Evolutionary conservation across 768 basidiomycete species (phyloP).

Genomic region (Suillus brevipes): DNA sequence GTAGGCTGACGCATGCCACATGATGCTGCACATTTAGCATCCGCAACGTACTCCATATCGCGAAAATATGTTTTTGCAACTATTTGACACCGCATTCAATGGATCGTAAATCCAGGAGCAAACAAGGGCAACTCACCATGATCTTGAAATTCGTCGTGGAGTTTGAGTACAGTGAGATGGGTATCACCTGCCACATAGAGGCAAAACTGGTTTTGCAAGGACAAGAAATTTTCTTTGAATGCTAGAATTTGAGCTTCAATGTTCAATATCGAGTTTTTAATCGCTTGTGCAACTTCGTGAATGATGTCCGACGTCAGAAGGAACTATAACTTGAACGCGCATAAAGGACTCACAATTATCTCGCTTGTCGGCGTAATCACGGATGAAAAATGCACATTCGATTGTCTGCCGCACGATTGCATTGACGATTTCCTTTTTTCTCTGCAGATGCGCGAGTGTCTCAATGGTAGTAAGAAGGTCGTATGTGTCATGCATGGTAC

Average conservation of each 20-base stretch:
- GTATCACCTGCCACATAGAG: neutral
- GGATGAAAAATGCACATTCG: constrained; percentile 32
- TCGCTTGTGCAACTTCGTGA: neutral
- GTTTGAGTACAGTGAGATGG: neutral
- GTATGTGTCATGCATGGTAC: constrained; percentile 8
- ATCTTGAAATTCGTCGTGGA: neutral
- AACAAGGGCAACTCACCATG: neutral
- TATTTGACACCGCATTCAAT: neutral
- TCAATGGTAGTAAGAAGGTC: constrained; percentile 6
- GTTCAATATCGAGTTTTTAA: neutral
- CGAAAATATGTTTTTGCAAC: constrained; percentile 14
- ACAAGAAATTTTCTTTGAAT: neutral
- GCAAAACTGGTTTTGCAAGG: neutral
- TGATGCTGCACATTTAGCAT: constrained; percentile 16
- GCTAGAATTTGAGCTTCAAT: neutral
- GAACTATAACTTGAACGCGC: too few species aligned
- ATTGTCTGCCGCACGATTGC: constrained; percentile 22
- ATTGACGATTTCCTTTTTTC: neutral
- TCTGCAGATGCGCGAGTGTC: neutral
- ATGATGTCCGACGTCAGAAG: neutral
- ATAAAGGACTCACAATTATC: neutral
- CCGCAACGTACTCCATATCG: constrained; percentile 19
- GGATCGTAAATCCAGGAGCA: neutral
- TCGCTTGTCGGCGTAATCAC: constrained; percentile 18
- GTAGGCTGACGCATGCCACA: neutral